A percentile compares a stretch with the other conserved stretches of the same genome.
These are phyloP conservation scores for Cucumis melo DNA, from an alignment of 306 rosid species.

Conservation along the genomic window DNA sequence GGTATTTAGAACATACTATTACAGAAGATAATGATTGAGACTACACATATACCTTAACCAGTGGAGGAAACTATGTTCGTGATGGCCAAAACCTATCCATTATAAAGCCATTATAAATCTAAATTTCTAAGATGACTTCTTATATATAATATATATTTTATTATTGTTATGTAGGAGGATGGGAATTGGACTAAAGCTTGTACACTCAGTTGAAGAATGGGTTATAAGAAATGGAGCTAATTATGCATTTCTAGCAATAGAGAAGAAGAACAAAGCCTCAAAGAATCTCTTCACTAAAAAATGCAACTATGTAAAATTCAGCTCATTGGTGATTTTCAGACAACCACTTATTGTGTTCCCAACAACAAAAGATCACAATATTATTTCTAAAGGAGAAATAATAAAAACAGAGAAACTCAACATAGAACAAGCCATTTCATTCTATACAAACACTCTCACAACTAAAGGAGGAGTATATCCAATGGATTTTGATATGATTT, in stretches of 20 bases:
- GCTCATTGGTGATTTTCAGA: conserved; percentile 47
- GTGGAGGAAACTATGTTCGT: no score
- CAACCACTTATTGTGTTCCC: conserved; percentile 24
- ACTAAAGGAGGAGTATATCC: conserved; percentile 45
- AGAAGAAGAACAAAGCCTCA: conserved; percentile 42
- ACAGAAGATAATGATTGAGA: no score
- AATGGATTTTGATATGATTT: conserved; percentile 41
- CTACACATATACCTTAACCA: no score
- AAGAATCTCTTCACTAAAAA: conserved; percentile 45
- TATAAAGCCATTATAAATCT: no score
- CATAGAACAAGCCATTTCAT: conserved; percentile 37
- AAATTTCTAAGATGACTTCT: no score
- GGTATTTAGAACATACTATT: no score
- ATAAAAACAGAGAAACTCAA: conserved; percentile 39
- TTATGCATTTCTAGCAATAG: conserved; percentile 49
- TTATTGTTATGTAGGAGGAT: conserved; percentile 10
- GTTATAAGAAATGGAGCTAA: conserved; percentile 50
- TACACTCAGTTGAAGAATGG: conserved; percentile 62
- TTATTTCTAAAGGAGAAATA: conserved; percentile 18
- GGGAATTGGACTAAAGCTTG: conserved; percentile 51
- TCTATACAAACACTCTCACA: conserved; percentile 28
- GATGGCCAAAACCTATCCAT: no score
- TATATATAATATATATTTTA: background rate
- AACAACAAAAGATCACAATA: conserved; percentile 12
- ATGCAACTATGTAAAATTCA: conserved; percentile 41